These are phyloP conservation scores for Mucor sp. DNA, from an alignment of 371 early-diverging fungal species.

Conservation along the genomic window DNA sequence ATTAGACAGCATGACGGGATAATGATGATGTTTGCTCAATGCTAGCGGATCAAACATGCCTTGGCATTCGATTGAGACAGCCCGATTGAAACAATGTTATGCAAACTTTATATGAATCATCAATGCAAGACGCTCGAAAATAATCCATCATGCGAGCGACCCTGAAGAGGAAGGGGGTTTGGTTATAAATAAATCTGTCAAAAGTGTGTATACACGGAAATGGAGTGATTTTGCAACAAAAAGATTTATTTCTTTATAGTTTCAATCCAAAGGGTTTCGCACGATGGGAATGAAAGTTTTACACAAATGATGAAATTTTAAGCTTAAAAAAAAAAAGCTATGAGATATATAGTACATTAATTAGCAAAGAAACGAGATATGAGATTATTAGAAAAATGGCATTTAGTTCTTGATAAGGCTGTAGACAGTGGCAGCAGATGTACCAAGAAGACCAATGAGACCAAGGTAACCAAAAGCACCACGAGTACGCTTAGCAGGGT, in stretches of 20 bases:
- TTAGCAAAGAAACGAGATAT: neutral
- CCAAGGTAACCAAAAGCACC: conserved; percentile 52
- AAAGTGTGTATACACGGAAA: neutral
- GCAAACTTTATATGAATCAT: no score
- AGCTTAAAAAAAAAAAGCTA: neutral
- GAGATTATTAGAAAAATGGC: neutral
- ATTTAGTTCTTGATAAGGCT: conserved; percentile 20
- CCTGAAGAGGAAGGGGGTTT: neutral
- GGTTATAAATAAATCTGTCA: neutral
- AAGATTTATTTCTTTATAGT: neutral
- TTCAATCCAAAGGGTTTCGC: neutral
- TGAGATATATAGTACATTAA: neutral
- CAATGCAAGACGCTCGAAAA: no score
- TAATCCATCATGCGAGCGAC: neutral
- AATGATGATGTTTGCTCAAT: no score
- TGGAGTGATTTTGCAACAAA: neutral
- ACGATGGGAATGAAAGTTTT: neutral
- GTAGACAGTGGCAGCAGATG: conserved; percentile 28
- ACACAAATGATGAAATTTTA: neutral
- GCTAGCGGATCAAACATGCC: no score
- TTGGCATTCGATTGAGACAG: no score
- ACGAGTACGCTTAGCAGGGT: conserved; percentile 49
- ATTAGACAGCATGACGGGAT: no score
- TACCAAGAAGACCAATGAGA: conserved; percentile 45
- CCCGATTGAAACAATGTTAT: no score